Percentiles rank a stretch among this genome's conserved stretches.
Evolutionary conservation across 768 basidiomycete genomes (phyloP).

Genomic region (Mycena epipterygia): DNA sequence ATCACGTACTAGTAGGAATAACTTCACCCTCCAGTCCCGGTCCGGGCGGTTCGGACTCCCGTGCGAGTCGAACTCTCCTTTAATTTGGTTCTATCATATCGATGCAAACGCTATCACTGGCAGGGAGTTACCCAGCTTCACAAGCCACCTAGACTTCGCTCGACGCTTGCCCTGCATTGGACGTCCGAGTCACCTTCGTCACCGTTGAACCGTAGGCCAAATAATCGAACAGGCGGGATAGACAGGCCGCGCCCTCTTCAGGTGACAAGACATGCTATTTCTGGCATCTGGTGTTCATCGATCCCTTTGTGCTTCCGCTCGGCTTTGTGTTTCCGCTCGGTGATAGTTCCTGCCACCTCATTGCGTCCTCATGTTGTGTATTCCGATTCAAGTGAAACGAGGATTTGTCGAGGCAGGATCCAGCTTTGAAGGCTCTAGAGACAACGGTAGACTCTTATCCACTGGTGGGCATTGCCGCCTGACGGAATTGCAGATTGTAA

Average conservation of each 20-base stretch:
- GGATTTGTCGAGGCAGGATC: neutral
- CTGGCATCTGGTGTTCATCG: neutral
- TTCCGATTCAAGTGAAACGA: neutral
- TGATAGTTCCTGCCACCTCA: slow-evolving; percentile 28
- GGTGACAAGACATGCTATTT: neutral
- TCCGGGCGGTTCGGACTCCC: no score
- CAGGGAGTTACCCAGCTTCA: no score
- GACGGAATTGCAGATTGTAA: neutral
- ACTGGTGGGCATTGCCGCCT: neutral
- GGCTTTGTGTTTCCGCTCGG: slow-evolving; percentile 3
- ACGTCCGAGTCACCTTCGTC: no score
- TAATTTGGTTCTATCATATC: no score
- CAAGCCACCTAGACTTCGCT: no score
- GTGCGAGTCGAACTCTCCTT: no score
- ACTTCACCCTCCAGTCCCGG: no score
- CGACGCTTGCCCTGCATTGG: no score
- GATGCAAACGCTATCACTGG: no score
- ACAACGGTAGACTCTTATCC: neutral
- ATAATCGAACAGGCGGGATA: no score
- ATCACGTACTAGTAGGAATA: no score
- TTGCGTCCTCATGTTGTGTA: slow-evolving; percentile 19
- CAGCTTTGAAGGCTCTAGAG: neutral
- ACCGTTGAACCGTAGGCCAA: no score
- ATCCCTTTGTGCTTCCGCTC: slow-evolving; percentile 18
- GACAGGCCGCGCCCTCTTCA: neutral